phyloP scores from a whole-genome alignment of 1,139 yeast genomes.

The Yamadazyma sp. region DNA sequence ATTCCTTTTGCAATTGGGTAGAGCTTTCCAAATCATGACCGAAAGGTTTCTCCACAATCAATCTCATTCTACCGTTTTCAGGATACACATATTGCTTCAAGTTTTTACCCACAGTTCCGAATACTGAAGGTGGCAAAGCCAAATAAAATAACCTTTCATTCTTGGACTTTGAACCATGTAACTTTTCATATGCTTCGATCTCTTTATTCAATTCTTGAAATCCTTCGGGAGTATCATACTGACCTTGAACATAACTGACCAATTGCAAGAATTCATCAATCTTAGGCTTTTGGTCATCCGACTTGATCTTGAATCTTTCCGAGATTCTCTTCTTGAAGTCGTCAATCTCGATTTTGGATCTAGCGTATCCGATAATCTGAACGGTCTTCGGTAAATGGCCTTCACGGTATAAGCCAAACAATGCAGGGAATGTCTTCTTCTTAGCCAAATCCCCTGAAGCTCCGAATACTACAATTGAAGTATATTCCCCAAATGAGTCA shows the following conservation, averaged over 20 bases:
- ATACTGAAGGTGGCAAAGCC: conserved; percentile 93
- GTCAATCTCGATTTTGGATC: conserved; percentile 67
- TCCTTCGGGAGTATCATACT: conserved; percentile 78
- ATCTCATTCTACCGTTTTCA: conserved; percentile 65
- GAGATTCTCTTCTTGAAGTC: conserved; percentile 69
- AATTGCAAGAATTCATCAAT: conserved; percentile 64
- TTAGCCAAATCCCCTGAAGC: conserved; percentile 97
- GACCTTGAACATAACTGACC: conserved; percentile 70
- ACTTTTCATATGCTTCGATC: conserved; percentile 60
- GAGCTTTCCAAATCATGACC: conserved; percentile 87
- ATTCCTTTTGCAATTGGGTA: conserved; percentile 68
- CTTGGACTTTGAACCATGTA: conserved; percentile 35
- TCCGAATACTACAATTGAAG: conserved; percentile 83
- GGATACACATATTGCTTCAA: conserved; percentile 73
- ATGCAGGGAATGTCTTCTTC: conserved; percentile 88
- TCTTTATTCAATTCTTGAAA: conserved; percentile 54
- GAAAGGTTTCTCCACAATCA: conserved; percentile 95
- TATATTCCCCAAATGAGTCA: conserved; percentile 55
- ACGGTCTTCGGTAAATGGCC: conserved; percentile 72
- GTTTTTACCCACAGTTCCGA: conserved; percentile 73
- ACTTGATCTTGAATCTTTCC: conserved; percentile 59
- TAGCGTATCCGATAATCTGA: conserved; percentile 87
- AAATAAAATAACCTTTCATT: conserved; percentile 83
- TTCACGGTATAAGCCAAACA: conserved; percentile 72
- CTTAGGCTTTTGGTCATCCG: conserved; percentile 45